Evolutionary conservation across 495 filamentous ascomycete genomes (phyloP), one percentile per base, ranked within the genome.

Genomic region (Lophiostoma macrostomum): DNA sequence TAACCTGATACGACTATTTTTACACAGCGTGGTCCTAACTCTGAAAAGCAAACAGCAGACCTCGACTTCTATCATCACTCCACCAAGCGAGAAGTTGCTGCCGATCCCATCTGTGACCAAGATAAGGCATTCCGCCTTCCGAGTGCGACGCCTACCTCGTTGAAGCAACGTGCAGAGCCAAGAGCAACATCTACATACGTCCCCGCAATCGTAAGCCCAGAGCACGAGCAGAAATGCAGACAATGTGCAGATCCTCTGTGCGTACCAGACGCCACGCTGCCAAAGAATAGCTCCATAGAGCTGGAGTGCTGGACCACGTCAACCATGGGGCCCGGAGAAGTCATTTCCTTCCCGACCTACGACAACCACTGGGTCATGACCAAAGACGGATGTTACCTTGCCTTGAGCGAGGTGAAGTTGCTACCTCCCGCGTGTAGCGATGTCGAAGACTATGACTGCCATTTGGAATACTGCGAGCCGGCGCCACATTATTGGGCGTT

Each of bases 381-480:
- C 6, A 41, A 41, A 41, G 8, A 41, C 20, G 38, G 38, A 4
- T 41, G n/a, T n/a, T 41, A 25, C 25, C 19, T 41, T 19, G 38
- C 38, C 12, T 25, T 41, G 6, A 41, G 20, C 38, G 38, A 41
- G 7, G 38, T 41, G 38, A 41, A 8, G 16, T 22, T 41, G 16
- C 5, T 22, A n/a, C 20, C 12, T 5, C 25, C 12, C 38, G 25
- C 38, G n/a, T 16, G 20, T 12, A 20, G 20, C 20, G 20, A 41
- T 7, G 19, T 18, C 19, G 20, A 41, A n/a, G n/a, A n/a, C n/a
- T 5, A 22, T 41, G 5, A 6, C 4, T 41, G 19, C 38, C 38
- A 20, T 41, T n/a, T n/a, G n/a, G n/a, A n/a, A n/a, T n/a, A 41
- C 22, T 41, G 38, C 38, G 38, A 41, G 22, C 38, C 38, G 19